These are phyloP conservation scores for Drechmeria coniospora DNA, from an alignment of 2,329 filamentous ascomycete species.

Conservation along the genomic window DNA sequence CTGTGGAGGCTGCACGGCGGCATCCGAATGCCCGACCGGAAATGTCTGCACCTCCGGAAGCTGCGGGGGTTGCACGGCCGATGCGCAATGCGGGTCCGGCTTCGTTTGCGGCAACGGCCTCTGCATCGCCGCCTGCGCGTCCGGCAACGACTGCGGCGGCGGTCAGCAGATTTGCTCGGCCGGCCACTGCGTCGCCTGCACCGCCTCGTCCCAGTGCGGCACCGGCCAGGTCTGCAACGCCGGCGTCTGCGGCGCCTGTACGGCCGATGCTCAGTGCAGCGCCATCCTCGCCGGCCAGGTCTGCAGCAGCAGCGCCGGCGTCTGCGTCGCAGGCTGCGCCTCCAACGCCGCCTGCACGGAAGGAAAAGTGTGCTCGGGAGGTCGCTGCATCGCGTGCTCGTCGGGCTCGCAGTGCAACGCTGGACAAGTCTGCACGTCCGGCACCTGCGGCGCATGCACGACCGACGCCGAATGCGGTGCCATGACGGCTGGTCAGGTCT, in stretches of 20 bases:
- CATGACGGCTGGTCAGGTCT: constrained; percentile 1
- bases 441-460: constrained; percentile 1
- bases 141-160: constrained; percentile 1
- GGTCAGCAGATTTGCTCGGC: constrained; percentile 1
- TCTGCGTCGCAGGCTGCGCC: not conserved
- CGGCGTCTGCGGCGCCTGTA: constrained; percentile 2
- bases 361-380: not conserved
- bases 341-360: not conserved
- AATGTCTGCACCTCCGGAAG: constrained; percentile 3
- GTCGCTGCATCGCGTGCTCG: constrained; percentile 1
- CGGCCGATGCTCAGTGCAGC: constrained; percentile 1
- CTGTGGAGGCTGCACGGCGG: not conserved
- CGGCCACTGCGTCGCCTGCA: constrained; percentile 4
- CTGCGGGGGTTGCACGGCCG: constrained; percentile 1
- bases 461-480: constrained; percentile 1
- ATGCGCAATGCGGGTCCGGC: not conserved
- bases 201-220: constrained; percentile 2
- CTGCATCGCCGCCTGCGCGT: constrained; percentile 3
- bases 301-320: constrained; percentile 2
- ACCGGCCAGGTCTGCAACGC: constrained; percentile 4
- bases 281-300: not conserved
- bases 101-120: constrained; percentile 2
- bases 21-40: not conserved
- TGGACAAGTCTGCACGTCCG: constrained; percentile 3
- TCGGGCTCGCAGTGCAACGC: constrained; percentile 2